Conservation (phyloP, 352 stramenopile genomes). For the Phytopythium kandeliae region DNA sequence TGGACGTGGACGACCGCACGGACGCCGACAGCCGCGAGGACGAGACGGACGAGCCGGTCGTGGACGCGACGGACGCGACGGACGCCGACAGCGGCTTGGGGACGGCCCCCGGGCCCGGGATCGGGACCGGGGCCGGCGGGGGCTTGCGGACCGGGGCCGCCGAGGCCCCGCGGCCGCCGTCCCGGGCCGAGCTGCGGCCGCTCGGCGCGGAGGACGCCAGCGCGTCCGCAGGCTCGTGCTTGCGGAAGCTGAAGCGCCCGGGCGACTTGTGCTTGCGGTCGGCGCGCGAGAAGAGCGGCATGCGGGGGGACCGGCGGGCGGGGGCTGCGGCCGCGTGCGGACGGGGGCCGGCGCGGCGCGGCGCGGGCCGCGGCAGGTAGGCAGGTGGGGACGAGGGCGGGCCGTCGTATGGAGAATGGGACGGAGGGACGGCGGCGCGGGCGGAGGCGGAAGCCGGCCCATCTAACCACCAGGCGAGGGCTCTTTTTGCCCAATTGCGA, state of each 20-base stretch:
- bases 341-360: not conserved
- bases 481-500: too few species aligned
- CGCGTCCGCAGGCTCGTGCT: conserved; percentile 32
- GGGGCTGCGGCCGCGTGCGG: conserved; percentile 3
- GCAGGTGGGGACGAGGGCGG: not conserved
- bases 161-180: conserved; percentile 5
- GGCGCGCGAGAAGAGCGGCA: conserved; percentile 62
- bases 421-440: too few species aligned
- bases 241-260: conserved; percentile 63
- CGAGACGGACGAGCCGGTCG: conserved; percentile 31
- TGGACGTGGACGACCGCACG: conserved; percentile 45
- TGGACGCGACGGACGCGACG: not conserved
- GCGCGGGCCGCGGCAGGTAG: not conserved
- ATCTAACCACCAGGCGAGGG: too few species aligned
- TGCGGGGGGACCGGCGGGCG: conserved; percentile 17
- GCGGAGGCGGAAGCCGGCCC: too few species aligned
- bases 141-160: conserved; percentile 5
- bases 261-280: conserved; percentile 45
- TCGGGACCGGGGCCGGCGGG: not conserved
- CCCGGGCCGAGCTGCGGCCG: conserved; percentile 3
- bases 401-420: conserved; percentile 2
- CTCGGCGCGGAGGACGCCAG: conserved; percentile 16
- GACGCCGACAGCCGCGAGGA: conserved; percentile 21
- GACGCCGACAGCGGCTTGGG: conserved; percentile 17
- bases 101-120: too few species aligned